Conservation (phyloP, 345 rosid genomes). For the Leavenworthia alabamica region DNA sequence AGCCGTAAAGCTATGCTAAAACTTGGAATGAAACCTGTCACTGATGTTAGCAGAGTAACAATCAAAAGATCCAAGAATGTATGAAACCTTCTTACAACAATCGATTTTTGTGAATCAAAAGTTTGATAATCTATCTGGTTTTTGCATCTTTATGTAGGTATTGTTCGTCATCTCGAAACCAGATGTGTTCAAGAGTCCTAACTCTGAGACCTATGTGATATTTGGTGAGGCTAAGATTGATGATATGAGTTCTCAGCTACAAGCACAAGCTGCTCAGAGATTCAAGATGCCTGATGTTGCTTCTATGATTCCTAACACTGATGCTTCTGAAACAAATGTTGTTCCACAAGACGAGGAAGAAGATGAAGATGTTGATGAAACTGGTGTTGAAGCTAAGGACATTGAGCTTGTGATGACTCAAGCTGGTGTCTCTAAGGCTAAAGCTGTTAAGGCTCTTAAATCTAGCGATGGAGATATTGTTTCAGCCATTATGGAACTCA, state of each 20-base stretch:
- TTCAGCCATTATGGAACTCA: constrained; percentile 92
- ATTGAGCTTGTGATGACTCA: constrained; percentile 88
- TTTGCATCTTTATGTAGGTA: constrained; percentile 40
- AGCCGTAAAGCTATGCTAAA: constrained; percentile 80
- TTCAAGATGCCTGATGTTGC: constrained; percentile 76
- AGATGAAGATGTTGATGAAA: constrained; percentile 74
- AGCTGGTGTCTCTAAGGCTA: constrained; percentile 64
- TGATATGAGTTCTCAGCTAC: constrained; percentile 76
- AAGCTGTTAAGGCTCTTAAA: constrained; percentile 79
- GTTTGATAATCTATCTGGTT: background rate
- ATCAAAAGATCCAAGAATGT: constrained; percentile 85
- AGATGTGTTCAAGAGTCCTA: constrained; percentile 83
- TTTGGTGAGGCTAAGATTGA: constrained; percentile 74
- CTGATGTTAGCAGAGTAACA: constrained; percentile 79
- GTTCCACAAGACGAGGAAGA: constrained; percentile 56
- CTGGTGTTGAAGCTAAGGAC: constrained; percentile 73
- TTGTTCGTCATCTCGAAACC: constrained; percentile 84
- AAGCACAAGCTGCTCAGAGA: constrained; percentile 90
- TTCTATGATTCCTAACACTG: constrained; percentile 60
- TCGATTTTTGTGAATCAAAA: background rate
- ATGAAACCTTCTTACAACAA: background rate
- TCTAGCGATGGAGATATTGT: constrained; percentile 67
- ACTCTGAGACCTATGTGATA: constrained; percentile 72
- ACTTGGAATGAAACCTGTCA: constrained; percentile 76
- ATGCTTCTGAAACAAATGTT: constrained; percentile 36